Evolutionary conservation across 768 basidiomycete genomes (phyloP).

Genomic region (Leccinum broughii): DNA sequence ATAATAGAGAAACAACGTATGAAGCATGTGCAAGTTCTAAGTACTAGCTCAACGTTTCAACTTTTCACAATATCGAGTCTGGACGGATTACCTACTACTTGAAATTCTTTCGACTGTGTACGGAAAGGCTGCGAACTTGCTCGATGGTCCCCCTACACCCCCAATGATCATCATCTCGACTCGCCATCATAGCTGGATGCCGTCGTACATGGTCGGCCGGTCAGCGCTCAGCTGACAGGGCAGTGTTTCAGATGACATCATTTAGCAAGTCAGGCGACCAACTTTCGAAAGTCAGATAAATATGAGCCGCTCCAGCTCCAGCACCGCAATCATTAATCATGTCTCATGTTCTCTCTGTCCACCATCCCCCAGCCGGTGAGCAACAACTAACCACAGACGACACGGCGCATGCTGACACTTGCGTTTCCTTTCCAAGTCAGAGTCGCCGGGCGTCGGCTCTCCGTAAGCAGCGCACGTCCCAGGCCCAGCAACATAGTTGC

Average conservation of each 20-base stretch:
- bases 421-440: slow-evolving; percentile 23
- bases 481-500: slow-evolving; percentile 30
- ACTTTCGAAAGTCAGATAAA: not conserved
- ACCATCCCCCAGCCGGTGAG: slow-evolving; percentile 53
- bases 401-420: not conserved
- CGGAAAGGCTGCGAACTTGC: not conserved
- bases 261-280: not conserved
- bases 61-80: too few relatives aligned
- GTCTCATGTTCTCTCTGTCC: slow-evolving; percentile 31
- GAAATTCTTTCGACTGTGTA: too few relatives aligned
- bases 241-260: not conserved
- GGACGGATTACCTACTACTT: too few relatives aligned
- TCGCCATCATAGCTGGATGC: not conserved
- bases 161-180: too few relatives aligned
- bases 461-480: slow-evolving; percentile 39
- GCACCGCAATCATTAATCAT: slow-evolving; percentile 21
- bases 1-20: not conserved
- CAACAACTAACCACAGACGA: not conserved
- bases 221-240: too few relatives aligned
- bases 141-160: not conserved
- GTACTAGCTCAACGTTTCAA: too few relatives aligned
- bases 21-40: too few relatives aligned
- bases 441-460: slow-evolving; percentile 55
- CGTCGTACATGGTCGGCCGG: not conserved
- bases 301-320: not conserved